These are phyloP conservation scores for Rutstroemia sydowiana DNA, from an alignment of 2,329 filamentous ascomycete species.

Conservation along the genomic window DNA sequence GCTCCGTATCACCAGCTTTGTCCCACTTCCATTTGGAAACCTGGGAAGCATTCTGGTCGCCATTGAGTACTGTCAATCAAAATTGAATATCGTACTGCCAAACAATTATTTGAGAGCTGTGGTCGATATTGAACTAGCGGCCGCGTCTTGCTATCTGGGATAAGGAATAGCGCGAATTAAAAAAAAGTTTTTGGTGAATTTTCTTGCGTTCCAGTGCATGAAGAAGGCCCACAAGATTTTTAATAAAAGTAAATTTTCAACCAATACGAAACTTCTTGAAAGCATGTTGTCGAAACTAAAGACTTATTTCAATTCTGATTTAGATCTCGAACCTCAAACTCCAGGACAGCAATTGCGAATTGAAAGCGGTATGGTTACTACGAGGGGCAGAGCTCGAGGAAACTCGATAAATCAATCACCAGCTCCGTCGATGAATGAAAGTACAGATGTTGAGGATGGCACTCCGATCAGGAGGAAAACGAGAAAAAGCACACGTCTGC, in stretches of 20 bases:
- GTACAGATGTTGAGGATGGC: slow-evolving; percentile 10
- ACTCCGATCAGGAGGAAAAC: slow-evolving; percentile 11
- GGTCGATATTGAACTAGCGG: no score
- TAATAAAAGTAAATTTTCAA: background rate
- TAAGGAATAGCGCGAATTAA: no score
- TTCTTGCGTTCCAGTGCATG: background rate
- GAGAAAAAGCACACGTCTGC: slow-evolving; percentile 4
- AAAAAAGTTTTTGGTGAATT: no score
- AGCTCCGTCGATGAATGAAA: slow-evolving; percentile 10
- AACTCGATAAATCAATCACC: slow-evolving; percentile 1
- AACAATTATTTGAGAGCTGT: no score
- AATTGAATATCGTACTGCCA: no score
- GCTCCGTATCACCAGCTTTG: no score
- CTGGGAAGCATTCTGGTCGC: no score
- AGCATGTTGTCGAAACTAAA: slow-evolving; percentile 25
- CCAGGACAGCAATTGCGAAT: slow-evolving; percentile 8
- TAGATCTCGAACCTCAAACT: slow-evolving; percentile 10
- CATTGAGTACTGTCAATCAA: no score
- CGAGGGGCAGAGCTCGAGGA: slow-evolving; percentile 13
- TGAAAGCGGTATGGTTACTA: slow-evolving; percentile 19
- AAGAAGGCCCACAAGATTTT: no score
- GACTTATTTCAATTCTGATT: slow-evolving; percentile 20
- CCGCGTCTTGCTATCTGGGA: no score
- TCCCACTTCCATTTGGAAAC: no score
- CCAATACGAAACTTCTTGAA: slow-evolving; percentile 1